Evolutionary conservation across 768 basidiomycete species (phyloP).

Genomic region (Rhodotorula diobovata): DNA sequence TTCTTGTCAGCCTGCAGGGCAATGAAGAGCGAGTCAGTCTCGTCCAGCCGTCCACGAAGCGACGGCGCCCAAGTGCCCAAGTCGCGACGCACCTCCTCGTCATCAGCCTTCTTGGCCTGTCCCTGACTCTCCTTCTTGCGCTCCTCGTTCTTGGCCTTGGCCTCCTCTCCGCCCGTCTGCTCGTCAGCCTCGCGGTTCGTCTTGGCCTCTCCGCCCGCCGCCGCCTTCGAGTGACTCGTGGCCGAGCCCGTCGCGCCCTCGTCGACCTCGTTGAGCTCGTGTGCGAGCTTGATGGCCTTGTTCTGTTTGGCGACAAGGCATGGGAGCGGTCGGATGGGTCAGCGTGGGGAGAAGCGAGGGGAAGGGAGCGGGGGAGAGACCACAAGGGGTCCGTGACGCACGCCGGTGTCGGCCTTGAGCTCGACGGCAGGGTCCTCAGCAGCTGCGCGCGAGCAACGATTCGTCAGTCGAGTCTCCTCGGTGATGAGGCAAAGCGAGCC

Average conservation of each 20-base stretch:
- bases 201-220: background rate
- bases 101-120: background rate
- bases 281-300: constrained; percentile 33
- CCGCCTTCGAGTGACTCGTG: constrained; percentile 22
- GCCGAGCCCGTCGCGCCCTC: constrained; percentile 19
- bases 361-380: too few species aligned
- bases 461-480: too few species aligned
- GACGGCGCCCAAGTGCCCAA: too few species aligned
- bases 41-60: too few species aligned
- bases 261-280: constrained; percentile 33
- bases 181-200: constrained; percentile 4
- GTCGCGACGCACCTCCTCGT: too few species aligned
- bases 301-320: constrained; percentile 3
- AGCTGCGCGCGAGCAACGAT: too few species aligned
- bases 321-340: background rate
- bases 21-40: too few species aligned
- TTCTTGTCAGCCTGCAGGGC: background rate
- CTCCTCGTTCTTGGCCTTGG: background rate
- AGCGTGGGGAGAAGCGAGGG: too few species aligned
- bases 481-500: background rate
- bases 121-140: background rate
- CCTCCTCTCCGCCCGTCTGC: constrained; percentile 3
- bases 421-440: constrained; percentile 33
- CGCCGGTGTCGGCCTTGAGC: constrained; percentile 28
- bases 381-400: background rate